Base-by-base conservation (phyloP, 1,284 basidiomycete genomes). In the Ustilago hordei region DNA sequence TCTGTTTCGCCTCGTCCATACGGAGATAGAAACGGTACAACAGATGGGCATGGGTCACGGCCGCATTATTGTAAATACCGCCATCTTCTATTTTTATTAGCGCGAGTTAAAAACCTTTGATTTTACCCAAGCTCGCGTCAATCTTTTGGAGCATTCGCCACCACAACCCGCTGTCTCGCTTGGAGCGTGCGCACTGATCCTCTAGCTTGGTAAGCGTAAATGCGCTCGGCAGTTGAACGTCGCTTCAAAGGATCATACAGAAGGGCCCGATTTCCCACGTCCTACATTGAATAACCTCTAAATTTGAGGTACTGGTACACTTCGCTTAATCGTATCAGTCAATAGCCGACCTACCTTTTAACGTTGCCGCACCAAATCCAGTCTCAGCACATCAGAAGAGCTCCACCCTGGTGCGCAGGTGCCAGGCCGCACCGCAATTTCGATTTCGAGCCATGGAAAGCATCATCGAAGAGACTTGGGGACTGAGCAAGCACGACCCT, bases 121-220 rank as follows among this genome's bases (percentile, higher is more conserved):
- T 23, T 23, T 23, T 23, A 23, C 23, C 23, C 23, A 23, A 23
- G 23, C 28, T 50, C 48, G 31, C 48, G n/a, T 50, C 48, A 7
- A 31, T 32, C 8, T 17, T 13, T 23, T 50, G 48, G 48, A 31
- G 48, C 48, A 32, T 50, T 50, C 17, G 31, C 48, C 48, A 50
- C n/a, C 48, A 50, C 3, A 50, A 32, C 48, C 48, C 48, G 48
- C 48, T 50, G 48, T 50, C 48, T 50, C 48, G 48, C 48, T 50
- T 32, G 48, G 48, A 31, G n/a, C 45, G 48, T 28, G 48, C 32
- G 8, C 8, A 48, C 19, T 50, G 28, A 31, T 32, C 23, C 48
- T 28, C 28, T 12, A 32, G 23, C 28, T 31, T 50, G 31, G 31
- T 4, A 11, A 12, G 48, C 48, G 48, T 11, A 5, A 23, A 23